phyloP scores from a whole-genome alignment of 2,329 filamentous ascomycete genomes.

The Cercospora beticola region DNA sequence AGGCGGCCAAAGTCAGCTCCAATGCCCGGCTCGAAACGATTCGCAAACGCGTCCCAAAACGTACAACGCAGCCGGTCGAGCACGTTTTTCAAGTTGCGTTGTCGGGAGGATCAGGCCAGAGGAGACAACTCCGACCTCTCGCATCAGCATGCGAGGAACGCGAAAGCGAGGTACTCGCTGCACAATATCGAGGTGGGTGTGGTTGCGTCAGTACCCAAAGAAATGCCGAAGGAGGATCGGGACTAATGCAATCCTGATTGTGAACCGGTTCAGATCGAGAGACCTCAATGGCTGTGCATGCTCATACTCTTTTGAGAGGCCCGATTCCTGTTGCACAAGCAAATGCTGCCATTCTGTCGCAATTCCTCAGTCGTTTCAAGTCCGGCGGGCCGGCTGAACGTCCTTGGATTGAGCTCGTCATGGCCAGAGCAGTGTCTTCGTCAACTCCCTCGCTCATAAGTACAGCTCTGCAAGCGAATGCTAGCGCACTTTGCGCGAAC shows the following conservation, averaged over 20 bases:
- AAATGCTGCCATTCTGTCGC: background rate
- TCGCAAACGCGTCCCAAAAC: background rate
- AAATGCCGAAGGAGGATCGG: background rate
- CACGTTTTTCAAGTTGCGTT: background rate
- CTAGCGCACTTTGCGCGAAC: constrained; percentile 13
- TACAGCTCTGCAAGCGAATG: constrained; percentile 14
- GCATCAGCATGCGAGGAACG: background rate
- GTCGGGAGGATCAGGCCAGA: background rate
- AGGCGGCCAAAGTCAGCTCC: background rate
- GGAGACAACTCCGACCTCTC: background rate
- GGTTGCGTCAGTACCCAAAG: background rate
- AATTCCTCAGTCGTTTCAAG: background rate
- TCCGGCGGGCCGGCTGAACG: background rate
- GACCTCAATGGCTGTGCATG: background rate
- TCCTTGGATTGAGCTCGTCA: constrained; percentile 11
- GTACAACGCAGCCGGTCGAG: background rate
- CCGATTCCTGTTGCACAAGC: background rate
- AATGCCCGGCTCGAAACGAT: background rate
- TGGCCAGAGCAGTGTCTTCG: background rate
- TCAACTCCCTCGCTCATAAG: background rate
- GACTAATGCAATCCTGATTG: background rate
- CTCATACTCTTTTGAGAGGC: background rate
- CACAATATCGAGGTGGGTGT: background rate
- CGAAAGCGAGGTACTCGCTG: background rate
- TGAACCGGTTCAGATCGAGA: background rate